Evolutionary conservation across 306 rosid species (phyloP), one percentile per base, ranked within the genome.

Genomic region (Prunus fruticosa): DNA sequence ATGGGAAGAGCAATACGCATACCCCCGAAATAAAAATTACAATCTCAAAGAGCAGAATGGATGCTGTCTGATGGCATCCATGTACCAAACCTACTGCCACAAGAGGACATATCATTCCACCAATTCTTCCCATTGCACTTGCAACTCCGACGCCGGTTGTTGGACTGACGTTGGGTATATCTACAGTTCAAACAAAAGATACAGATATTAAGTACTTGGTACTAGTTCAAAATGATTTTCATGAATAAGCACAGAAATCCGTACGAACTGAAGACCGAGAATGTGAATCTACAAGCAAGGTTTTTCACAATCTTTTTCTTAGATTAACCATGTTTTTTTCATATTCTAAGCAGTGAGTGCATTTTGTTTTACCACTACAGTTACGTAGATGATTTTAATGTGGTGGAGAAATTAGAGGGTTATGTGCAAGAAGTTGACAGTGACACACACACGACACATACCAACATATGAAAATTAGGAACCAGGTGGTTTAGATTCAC

Each of bases 61-160:
- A 84, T 22, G 56, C 57, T 64, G 93, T 89, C 86, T 92, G 97
- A 86, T 95, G 99, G 63, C 99, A 95, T 67, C 87, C 90, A 32
- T 89, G 91, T 9, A 95, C 93, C 82, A 95, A 81, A 71, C 91
- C 89, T 77, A 92, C 92, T 9, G 99, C 97, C 73, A 95, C 99
- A 32, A 92, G 76, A 58, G 99, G 97, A 72, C 99, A 95, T 67
- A 86, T 0, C 88, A 95, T 95, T 70, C 99, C 99, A 19, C 99
- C 99, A 47, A 92, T 89, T 81, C 99, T 89, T 65, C 93, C 97
- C 64, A 95, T 67, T 11, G 97, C 84, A 79, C 97, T 92, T 50
- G 97, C 99, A 56, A 90, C 61, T 86, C 99, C 97, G 2, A 95
- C 97, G 1, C 99, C 99, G 2, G 99, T 89, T 81, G 97, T 83